Percentiles rank a stretch among this genome's conserved stretches.
These are phyloP conservation scores for Circinella minor DNA, from an alignment of 371 early-diverging fungal species.

Conservation along the genomic window DNA sequence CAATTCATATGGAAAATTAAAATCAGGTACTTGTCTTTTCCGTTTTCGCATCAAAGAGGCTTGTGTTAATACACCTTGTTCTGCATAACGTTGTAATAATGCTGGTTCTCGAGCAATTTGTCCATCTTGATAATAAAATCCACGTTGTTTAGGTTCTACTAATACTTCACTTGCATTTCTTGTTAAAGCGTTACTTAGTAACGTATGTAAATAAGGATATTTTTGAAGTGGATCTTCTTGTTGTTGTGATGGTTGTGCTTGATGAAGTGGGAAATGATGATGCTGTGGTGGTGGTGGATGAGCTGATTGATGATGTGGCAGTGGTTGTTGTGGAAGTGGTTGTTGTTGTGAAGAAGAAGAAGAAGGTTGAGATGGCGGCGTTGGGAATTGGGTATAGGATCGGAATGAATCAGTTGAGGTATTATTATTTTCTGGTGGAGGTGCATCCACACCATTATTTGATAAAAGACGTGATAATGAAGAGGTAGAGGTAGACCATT, in stretches of 20 bases:
- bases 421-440: not conserved
- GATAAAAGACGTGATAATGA: conserved; percentile 4
- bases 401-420: not conserved
- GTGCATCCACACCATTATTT: conserved; percentile 3
- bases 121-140: conserved; percentile 42
- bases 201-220: conserved; percentile 14
- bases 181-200: not conserved
- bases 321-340: not conserved
- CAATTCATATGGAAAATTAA: conserved; percentile 13
- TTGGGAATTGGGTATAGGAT: not conserved
- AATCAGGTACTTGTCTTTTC: conserved; percentile 20
- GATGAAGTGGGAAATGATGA: not conserved
- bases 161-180: conserved; percentile 16
- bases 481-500: conserved; percentile 6
- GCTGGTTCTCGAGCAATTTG: conserved; percentile 33
- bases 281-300: not conserved
- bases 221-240: conserved; percentile 6
- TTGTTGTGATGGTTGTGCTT: not conserved
- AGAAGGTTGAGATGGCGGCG: conserved; percentile 9
- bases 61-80: conserved; percentile 41
- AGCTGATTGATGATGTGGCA: not conserved
- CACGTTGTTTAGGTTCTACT: conserved; percentile 37
- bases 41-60: conserved; percentile 36
- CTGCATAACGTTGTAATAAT: conserved; percentile 36
- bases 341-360: conserved; percentile 2